These are phyloP conservation scores for Globisporangium abappressorium DNA, from an alignment of 352 stramenopile genomes.

Conservation along the genomic window DNA sequence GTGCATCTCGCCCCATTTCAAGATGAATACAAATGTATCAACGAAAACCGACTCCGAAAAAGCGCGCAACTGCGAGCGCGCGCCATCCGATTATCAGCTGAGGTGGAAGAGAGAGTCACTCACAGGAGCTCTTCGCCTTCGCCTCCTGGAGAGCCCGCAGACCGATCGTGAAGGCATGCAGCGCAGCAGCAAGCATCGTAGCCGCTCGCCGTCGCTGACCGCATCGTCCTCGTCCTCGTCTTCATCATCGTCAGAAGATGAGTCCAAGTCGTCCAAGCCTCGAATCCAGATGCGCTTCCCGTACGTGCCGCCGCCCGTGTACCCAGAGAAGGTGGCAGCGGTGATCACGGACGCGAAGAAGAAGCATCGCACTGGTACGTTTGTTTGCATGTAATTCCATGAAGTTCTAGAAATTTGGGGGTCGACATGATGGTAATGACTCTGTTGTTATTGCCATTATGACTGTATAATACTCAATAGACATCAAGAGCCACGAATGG, in stretches of 20 bases:
- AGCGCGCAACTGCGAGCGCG: too few species aligned
- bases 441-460: background rate
- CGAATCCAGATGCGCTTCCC: conserved; percentile 39
- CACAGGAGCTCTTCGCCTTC: background rate
- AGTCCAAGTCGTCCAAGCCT: conserved; percentile 11
- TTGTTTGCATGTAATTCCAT: background rate
- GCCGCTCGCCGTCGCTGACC: conserved; percentile 44
- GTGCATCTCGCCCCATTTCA: too few species aligned
- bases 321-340: conserved; percentile 44
- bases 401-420: conserved; percentile 2
- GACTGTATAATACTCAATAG: conserved; percentile 19
- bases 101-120: background rate
- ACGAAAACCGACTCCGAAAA: too few species aligned
- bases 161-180: conserved; percentile 17
- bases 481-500: conserved; percentile 67
- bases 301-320: conserved; percentile 39
- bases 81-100: background rate
- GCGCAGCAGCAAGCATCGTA: conserved; percentile 26
- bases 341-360: conserved; percentile 60
- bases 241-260: conserved; percentile 36
- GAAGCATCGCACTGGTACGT: conserved; percentile 67
- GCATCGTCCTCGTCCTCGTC: conserved; percentile 37
- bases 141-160: background rate
- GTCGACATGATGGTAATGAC: background rate
- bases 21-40: too few species aligned